Conservation (phyloP, 1,284 basidiomycete genomes). For the Trichosporon coremiiforme region DNA sequence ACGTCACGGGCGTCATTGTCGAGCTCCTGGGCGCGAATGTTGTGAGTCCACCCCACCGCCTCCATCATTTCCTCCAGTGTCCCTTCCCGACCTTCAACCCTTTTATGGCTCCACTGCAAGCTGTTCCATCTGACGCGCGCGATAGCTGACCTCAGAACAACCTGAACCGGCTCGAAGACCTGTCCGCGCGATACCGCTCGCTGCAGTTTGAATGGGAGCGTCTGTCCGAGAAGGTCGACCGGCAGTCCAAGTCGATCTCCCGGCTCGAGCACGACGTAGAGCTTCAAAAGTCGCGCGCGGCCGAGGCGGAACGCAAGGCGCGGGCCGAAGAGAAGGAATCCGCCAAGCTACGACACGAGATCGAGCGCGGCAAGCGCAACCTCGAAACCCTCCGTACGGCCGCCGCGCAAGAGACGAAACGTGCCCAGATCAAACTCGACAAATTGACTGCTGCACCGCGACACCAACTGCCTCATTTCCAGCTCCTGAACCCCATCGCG, state of each 20-base stretch:
- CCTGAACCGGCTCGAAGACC: constrained; percentile 73
- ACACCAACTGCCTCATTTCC: constrained; percentile 57
- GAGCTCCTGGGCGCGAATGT: constrained; percentile 74
- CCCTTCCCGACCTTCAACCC: not conserved
- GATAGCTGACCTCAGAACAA: constrained; percentile 64
- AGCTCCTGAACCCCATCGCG: constrained; percentile 51
- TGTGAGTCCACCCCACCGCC: constrained; percentile 64
- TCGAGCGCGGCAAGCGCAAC: constrained; percentile 48
- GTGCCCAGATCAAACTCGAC: constrained; percentile 72
- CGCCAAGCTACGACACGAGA: constrained; percentile 58
- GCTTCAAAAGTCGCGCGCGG: constrained; percentile 69
- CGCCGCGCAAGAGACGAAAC: constrained; percentile 69
- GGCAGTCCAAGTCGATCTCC: constrained; percentile 26
- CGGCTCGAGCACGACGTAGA: constrained; percentile 61
- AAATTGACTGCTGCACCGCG: constrained; percentile 74
- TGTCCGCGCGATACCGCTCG: constrained; percentile 73
- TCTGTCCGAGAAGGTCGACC: constrained; percentile 63
- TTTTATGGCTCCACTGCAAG: too few relatives aligned
- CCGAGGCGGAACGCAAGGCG: constrained; percentile 39
- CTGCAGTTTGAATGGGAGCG: constrained; percentile 81
- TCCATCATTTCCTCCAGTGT: too few relatives aligned
- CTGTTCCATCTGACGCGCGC: too few relatives aligned
- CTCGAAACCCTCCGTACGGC: constrained; percentile 51
- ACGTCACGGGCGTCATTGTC: constrained; percentile 72
- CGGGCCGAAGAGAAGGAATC: constrained; percentile 65